These are phyloP conservation scores for Alternaria ethzedia DNA, from an alignment of 2,329 filamentous ascomycete species.

Conservation along the genomic window DNA sequence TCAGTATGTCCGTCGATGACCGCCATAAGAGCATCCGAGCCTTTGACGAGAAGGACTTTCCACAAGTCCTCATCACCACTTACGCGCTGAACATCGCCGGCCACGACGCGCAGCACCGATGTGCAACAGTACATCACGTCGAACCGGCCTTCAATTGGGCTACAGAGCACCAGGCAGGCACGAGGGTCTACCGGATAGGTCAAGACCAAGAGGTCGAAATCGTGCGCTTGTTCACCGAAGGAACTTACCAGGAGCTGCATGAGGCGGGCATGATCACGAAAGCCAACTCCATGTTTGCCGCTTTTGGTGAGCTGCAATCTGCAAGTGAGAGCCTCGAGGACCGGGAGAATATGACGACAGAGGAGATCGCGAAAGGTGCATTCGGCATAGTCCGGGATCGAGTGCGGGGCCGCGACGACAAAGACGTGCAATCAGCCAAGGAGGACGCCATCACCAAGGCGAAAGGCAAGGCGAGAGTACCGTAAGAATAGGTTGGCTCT, in stretches of 20 bases:
- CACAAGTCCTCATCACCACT: not conserved
- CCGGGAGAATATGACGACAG: not conserved
- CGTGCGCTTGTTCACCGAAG: not conserved
- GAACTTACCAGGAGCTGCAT: not conserved
- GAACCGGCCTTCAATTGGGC: not conserved
- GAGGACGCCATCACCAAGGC: not conserved
- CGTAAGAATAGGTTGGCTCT: too few relatives aligned
- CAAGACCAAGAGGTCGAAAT: not conserved
- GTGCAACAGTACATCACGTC: not conserved
- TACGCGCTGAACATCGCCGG: not conserved
- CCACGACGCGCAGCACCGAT: not conserved
- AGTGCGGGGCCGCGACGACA: not conserved
- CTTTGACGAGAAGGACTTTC: not conserved
- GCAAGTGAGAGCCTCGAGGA: not conserved
- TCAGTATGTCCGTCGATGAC: fast-evolving
- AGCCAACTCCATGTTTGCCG: not conserved
- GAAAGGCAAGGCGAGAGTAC: not conserved
- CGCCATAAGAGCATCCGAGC: not conserved
- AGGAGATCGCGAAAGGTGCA: not conserved
- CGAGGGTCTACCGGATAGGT: fast-evolving
- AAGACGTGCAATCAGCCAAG: not conserved
- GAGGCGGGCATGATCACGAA: not conserved
- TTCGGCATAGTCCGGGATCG: not conserved
- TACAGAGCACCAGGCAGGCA: not conserved
- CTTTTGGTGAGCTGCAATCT: not conserved